Evolutionary conservation across 2,329 filamentous ascomycete genomes (phyloP), one percentile per base, ranked within the genome.

Genomic region (Apiospora marii): DNA sequence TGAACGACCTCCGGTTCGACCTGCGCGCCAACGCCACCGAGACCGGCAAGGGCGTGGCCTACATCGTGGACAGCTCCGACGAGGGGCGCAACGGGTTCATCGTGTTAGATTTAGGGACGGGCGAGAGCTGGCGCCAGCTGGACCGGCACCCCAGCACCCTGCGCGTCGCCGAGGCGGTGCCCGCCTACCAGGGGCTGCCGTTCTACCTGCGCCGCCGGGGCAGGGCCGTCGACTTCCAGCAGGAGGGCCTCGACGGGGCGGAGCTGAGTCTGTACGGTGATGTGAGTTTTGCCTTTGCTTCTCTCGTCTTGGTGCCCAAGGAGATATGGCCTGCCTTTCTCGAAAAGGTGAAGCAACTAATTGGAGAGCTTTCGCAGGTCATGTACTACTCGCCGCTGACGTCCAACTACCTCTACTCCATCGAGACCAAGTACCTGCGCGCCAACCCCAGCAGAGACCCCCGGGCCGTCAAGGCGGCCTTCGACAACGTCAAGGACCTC

Each of bases 1-100:
- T 86, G 75, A 86, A 86, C 73, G 85, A 86, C 72, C 71, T 86
- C 2, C 83, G 84, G 37, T 85, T 86, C 77, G 84, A 86, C 74
- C 79, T 86, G 46, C 80, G 83, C n/a, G 67, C 81, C 8, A 81
- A 84, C 61, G 76, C 80, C 0, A 81, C 82, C 2, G 80, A 79
- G n/a, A 80, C 79, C 1, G 83, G 83, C 13, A 72, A 79, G 27
- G 83, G 85, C 14, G 81, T 86, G 37, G 85, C 83, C 5, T 86
- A 86, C 74, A 81, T 87, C 3, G 82, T 84, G 34, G 84, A 87
- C 77, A 83, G 80, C 74, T 83, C 80, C 70, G 84, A 83, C 72
- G 85, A 86, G 77, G 84, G 83, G 34, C 82, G 85, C 24, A 83
- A 80, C 2, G 84, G 83, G 8, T 85, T 87, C 77, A 85, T 87